Base-by-base conservation (phyloP, 192 early-diverging fungal species). In the Mortierella hygrophila region DNA sequence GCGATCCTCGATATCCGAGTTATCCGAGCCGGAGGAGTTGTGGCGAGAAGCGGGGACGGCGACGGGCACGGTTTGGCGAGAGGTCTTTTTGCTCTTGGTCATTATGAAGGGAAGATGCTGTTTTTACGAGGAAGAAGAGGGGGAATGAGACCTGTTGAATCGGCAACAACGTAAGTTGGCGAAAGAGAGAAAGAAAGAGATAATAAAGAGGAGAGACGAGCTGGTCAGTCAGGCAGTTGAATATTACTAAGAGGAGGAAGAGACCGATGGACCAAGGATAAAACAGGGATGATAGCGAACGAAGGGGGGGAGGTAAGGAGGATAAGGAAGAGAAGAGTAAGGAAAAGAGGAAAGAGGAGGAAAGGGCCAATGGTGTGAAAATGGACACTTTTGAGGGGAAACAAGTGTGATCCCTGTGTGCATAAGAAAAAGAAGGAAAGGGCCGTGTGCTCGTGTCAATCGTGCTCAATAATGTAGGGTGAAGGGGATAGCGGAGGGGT, bases 1-100 rank as follows among this genome's bases (percentile, higher is more conserved):
- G 38, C 75, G 80, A 26, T 80, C 85, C 32, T 78, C 82, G 11
- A 73, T 72, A 54, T 82, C 81, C 23, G 80, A 79, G 38, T 82
- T 68, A 0, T 88, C 77, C 52, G 86, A 79, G 68, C 74, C 81
- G 79, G 87, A 88, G 23, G 78, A 85, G 80, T 74, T 77, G 70
- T 75, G 42, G n/a, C 74, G 73, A 72, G 72, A 55, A 47, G 87
- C 70, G 29, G 85, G 21, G 37, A 55, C 2, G 21, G 29, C 70
- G 4, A 78, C 15, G 15, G 75, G 38, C 35, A 40, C 37, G 38
- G 68, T 55, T 35, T 78, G 44, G 47, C 77, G 77, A 46, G 77
- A 3, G 46, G 49, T 4, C 60, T 71, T 85, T 72, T 18, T 74
- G n/a, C 47, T 47, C 65, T 77, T 80, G 70, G 83, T 55, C 83